Percentiles rank a stretch among this genome's conserved stretches.
Conservation (phyloP, 441 rosid species). For the Euphorbia schlechtendalii region DNA sequence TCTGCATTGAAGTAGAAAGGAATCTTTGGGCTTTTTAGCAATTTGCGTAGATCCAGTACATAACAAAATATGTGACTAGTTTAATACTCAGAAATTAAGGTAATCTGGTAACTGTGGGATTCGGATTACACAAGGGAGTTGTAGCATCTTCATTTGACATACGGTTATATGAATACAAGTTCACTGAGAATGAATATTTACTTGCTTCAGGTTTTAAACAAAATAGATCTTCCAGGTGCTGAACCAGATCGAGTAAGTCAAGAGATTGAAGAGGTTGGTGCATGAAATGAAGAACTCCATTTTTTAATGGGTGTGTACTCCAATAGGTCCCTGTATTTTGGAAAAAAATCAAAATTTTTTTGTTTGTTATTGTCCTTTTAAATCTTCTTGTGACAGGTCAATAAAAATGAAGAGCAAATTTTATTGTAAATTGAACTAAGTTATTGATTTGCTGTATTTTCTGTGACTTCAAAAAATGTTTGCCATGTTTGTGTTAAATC, state of each 20-base stretch:
- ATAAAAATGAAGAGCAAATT: neutral
- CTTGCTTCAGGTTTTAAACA: slow-evolving; percentile 71
- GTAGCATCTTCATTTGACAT: neutral
- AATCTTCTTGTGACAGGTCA: neutral
- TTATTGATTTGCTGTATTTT: neutral
- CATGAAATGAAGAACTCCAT: slow-evolving; percentile 25
- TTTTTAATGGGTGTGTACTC: slow-evolving; percentile 34
- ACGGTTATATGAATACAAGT: neutral
- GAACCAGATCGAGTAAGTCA: slow-evolving; percentile 69
- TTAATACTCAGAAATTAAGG: neutral
- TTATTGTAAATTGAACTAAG: neutral
- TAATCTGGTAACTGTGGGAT: neutral
- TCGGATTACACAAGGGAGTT: neutral
- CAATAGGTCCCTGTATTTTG: slow-evolving; percentile 17
- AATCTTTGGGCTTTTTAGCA: neutral
- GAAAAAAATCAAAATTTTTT: slow-evolving; percentile 15
- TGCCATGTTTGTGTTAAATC: neutral
- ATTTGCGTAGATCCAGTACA: neutral
- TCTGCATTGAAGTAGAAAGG: neutral
- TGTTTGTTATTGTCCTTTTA: too few relatives aligned
- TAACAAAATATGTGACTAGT: neutral
- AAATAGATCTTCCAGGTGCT: slow-evolving; percentile 98
- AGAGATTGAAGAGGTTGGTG: slow-evolving; percentile 98
- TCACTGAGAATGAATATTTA: slow-evolving; percentile 13
- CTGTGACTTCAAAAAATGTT: slow-evolving; percentile 10